Evolutionary conservation across 2,329 filamentous ascomycete genomes (phyloP).

Genomic region (Arthrobotrys iridis): DNA sequence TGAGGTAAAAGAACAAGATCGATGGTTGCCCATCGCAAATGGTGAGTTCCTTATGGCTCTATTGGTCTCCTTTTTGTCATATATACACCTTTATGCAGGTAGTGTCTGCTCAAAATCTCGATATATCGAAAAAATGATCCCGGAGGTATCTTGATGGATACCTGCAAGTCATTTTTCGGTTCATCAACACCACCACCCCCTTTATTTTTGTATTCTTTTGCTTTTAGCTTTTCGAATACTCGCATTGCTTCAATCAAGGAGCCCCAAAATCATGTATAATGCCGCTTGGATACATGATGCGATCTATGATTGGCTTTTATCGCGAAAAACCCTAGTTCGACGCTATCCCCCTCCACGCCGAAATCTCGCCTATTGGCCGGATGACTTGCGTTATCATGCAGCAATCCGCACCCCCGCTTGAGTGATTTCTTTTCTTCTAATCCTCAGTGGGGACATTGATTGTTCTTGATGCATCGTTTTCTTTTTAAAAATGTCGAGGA

Average conservation of each 20-base stretch:
- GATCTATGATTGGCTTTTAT: slow-evolving; percentile 54
- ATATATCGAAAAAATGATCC: slow-evolving; percentile 22
- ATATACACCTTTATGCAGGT: slow-evolving; percentile 24
- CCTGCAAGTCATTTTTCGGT: slow-evolving; percentile 30
- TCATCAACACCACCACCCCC: slow-evolving; percentile 27
- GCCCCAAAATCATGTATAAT: slow-evolving; percentile 35
- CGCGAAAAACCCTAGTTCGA: slow-evolving; percentile 52
- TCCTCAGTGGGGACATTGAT: slow-evolving; percentile 9
- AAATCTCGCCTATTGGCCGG: slow-evolving; percentile 53
- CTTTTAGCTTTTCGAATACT: slow-evolving; percentile 42
- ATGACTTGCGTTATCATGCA: slow-evolving; percentile 52
- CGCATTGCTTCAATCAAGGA: slow-evolving; percentile 37
- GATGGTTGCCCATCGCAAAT: slow-evolving; percentile 99
- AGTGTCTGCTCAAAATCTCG: slow-evolving; percentile 57
- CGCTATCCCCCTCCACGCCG: slow-evolving; percentile 51
- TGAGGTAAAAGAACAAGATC: slow-evolving; percentile 98
- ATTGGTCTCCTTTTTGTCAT: slow-evolving; percentile 59
- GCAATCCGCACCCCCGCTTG: slow-evolving; percentile 53
- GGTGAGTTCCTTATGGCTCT: slow-evolving; percentile 73
- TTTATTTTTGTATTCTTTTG: neutral
- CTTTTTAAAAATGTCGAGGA: slow-evolving; percentile 35
- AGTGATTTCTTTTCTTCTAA: slow-evolving; percentile 43
- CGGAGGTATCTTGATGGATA: slow-evolving; percentile 14
- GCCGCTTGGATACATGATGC: slow-evolving; percentile 52
- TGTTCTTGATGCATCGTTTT: slow-evolving; percentile 47